Evolutionary conservation across 2,329 filamentous ascomycete species (phyloP).

Genomic region (Aspergillus phoenicis): DNA sequence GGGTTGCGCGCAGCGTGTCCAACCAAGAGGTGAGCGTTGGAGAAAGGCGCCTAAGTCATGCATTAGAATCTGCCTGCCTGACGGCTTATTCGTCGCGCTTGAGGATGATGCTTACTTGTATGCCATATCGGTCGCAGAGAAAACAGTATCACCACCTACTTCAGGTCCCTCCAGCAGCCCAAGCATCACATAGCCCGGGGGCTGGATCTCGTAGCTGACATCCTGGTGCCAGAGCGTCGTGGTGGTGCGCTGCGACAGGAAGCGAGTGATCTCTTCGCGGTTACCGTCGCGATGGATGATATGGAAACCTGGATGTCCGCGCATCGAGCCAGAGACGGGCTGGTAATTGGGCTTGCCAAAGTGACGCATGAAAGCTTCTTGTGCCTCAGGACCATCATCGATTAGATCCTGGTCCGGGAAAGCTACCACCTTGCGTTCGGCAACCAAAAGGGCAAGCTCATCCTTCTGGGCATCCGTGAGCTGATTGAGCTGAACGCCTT

Average conservation of each 20-base stretch:
- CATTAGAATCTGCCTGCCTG: conserved; percentile 8
- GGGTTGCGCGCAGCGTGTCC: conserved; percentile 40
- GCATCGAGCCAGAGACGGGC: conserved; percentile 47
- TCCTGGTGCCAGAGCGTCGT: conserved; percentile 55
- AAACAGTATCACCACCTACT: conserved; percentile 53
- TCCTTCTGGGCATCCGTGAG: conserved; percentile 53
- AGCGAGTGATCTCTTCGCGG: conserved; percentile 45
- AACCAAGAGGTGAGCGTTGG: conserved; percentile 51
- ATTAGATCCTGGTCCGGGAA: conserved; percentile 57
- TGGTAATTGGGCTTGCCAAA: conserved; percentile 52
- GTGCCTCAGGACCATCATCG: conserved; percentile 45
- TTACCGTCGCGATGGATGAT: conserved; percentile 52
- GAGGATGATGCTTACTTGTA: conserved; percentile 40
- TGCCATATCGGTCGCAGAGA: conserved; percentile 48
- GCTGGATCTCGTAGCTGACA: conserved; percentile 53
- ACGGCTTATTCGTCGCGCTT: neutral
- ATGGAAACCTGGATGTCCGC: conserved; percentile 48
- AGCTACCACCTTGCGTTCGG: conserved; percentile 62
- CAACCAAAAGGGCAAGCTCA: conserved; percentile 65
- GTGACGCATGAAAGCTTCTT: conserved; percentile 49
- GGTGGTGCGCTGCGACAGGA: conserved; percentile 48
- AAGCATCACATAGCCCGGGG: conserved; percentile 52
- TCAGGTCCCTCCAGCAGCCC: conserved; percentile 54
- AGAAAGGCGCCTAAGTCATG: conserved; percentile 44
- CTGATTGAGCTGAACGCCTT: conserved; percentile 52